Evolutionary conservation across 306 rosid species (phyloP), one percentile per base, ranked within the genome.

Genomic region (Vigna nakashimae): DNA sequence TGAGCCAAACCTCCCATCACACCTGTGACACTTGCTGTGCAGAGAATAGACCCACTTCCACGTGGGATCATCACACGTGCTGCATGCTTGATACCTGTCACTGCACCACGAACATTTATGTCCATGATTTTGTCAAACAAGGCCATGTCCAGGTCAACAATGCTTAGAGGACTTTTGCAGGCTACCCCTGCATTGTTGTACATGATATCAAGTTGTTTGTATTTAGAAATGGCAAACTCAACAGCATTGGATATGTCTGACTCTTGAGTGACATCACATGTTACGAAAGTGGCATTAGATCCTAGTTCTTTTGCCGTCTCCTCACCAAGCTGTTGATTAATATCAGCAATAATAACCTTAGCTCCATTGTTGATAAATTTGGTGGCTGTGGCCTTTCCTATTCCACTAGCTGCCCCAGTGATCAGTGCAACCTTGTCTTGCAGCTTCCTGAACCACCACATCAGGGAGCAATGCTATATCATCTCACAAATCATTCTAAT

Each of bases 321-420:
- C 72, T 80, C 87, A 36, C 97, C 98, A 59, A 84, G 88, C 26
- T 86, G 60, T 43, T 84, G 84, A 40, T 90, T 85, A 76, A 92
- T 82, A 84, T 94, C 97, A 11, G 98, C 97, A 51, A 94, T 84
- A 13, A 94, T 89, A 30, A 94, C 97, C 82, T 86, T 90, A 56
- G 98, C 97, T n/a, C 98, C 98, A 50, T 94, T 87, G 42, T 79
- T 85, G 79, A 92, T 85, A 78, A 94, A 94, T 72, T 86, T 84
- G 17, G 81, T 67, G 48, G 97, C 97, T 13, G 92, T 75, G 50
- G 92, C 93, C 66, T 89, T 92, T 65, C 98, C 98, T 63, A 95
- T 92, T 75, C 98, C 98, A 63, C 90, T 91, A 64, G 97, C 98
- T 77, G 90, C 98, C 12, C 97, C 98, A 1, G 98, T 94, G n/a